Evolutionary conservation across 176 grass and related monocot genomes (phyloP).

Genomic region (Rhynchospora tenuis): DNA sequence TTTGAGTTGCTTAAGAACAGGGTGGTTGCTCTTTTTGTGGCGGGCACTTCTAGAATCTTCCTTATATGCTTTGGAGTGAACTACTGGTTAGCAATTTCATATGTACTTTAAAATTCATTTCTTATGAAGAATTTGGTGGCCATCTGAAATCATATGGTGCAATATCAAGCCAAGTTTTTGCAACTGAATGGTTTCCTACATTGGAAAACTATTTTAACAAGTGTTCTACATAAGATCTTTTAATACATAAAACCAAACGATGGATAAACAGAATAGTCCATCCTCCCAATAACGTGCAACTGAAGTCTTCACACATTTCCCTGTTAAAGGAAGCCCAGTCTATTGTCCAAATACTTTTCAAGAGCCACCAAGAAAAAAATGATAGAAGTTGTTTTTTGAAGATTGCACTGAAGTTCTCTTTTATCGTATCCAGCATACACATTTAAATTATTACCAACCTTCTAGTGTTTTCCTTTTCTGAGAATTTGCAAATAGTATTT

Average conservation of each 20-base stretch:
- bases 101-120: slow-evolving; percentile 7
- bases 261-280: neutral
- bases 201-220: neutral
- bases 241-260: neutral
- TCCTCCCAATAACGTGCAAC: neutral
- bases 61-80: slow-evolving; percentile 99
- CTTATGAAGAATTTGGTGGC: neutral
- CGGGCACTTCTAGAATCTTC: slow-evolving; percentile 89
- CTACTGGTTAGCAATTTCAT: slow-evolving; percentile 66
- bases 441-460: neutral
- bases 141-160: neutral
- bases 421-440: neutral
- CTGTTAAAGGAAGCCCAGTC: neutral
- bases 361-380: neutral
- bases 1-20: slow-evolving; percentile 96
- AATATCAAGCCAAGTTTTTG: neutral
- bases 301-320: neutral
- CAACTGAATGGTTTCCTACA: neutral
- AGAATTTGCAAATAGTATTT: neutral
- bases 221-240: neutral
- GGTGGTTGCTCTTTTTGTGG: slow-evolving; percentile 66
- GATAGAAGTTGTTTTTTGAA: neutral
- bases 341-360: neutral
- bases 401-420: neutral
- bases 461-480: neutral